These are phyloP conservation scores for Spathaspora arborariae DNA, from an alignment of 805 yeast genomes.

Conservation along the genomic window DNA sequence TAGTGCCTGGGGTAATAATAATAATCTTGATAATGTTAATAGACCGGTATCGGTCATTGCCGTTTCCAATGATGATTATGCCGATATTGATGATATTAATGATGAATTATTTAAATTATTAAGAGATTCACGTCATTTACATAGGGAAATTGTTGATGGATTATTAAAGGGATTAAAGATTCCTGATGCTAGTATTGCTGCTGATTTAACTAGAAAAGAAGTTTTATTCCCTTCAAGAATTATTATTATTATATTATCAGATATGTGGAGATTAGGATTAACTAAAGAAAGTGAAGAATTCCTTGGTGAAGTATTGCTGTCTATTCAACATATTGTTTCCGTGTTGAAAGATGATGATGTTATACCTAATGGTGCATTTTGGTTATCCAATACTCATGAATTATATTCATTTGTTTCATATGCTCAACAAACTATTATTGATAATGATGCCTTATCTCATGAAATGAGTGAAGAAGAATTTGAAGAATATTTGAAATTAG, in stretches of 20 bases:
- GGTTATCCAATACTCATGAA: constrained; percentile 96
- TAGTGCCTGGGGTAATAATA: constrained; percentile 29
- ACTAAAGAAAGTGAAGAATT: constrained; percentile 89
- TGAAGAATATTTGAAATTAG: constrained; percentile 82
- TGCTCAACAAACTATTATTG: constrained; percentile 88
- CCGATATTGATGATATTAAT: constrained; percentile 62
- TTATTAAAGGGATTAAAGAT: constrained; percentile 78
- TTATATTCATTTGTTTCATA: constrained; percentile 89
- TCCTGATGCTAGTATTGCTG: constrained; percentile 82
- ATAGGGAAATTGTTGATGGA: constrained; percentile 82
- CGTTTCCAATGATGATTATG: constrained; percentile 49
- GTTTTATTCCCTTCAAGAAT: constrained; percentile 95
- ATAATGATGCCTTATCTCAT: constrained; percentile 71
- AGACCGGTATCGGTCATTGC: constrained; percentile 64
- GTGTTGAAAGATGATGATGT: constrained; percentile 81
- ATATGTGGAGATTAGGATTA: constrained; percentile 97
- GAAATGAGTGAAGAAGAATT: constrained; percentile 90
- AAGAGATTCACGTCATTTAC: constrained; percentile 68
- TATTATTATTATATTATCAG: constrained; percentile 84
- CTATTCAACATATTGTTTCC: constrained; percentile 80
- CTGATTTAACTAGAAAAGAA: constrained; percentile 80
- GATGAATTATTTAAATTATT: constrained; percentile 70
- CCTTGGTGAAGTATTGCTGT: constrained; percentile 81
- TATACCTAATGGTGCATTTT: constrained; percentile 90
- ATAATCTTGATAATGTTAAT: constrained; percentile 36